A percentile compares a stretch with the other conserved stretches of the same genome.
Evolutionary conservation across 1,284 basidiomycete species (phyloP).

Genomic region (Cryptococcus sp.): DNA sequence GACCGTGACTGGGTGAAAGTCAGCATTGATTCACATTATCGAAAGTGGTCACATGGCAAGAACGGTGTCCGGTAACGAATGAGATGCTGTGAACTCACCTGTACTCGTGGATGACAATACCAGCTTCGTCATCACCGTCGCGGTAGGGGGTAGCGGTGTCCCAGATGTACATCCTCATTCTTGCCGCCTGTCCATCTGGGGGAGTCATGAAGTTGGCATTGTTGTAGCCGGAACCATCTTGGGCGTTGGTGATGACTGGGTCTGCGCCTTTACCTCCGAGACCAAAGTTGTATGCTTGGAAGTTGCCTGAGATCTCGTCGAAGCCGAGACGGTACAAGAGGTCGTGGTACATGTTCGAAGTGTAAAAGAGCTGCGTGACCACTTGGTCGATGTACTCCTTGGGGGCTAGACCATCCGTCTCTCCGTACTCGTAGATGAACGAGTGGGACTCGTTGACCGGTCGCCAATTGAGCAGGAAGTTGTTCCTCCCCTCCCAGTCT

Average conservation of each 20-base stretch:
- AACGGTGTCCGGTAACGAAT: not conserved
- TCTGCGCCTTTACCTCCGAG: slow-evolving; percentile 83
- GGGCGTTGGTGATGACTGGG: slow-evolving; percentile 90
- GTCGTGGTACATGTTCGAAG: slow-evolving; percentile 71
- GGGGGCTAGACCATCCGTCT: slow-evolving; percentile 53
- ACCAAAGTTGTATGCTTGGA: slow-evolving; percentile 95
- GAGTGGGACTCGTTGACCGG: slow-evolving; percentile 63
- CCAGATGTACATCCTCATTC: slow-evolving; percentile 98
- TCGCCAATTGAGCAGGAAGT: slow-evolving; percentile 75
- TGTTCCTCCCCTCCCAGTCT: slow-evolving; percentile 72
- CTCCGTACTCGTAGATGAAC: slow-evolving; percentile 73
- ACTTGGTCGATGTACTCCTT: slow-evolving; percentile 82
- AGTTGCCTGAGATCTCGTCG: slow-evolving; percentile 85
- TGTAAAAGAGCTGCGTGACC: slow-evolving; percentile 90
- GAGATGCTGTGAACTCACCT: slow-evolving; percentile 8
- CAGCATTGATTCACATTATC: not conserved
- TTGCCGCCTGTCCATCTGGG: slow-evolving; percentile 66
- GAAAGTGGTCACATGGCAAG: not conserved
- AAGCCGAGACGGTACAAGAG: slow-evolving; percentile 71
- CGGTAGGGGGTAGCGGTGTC: slow-evolving; percentile 83
- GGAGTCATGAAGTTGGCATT: slow-evolving; percentile 62
- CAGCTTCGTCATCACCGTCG: slow-evolving; percentile 92
- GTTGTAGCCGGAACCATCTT: slow-evolving; percentile 90
- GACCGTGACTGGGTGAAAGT: slow-evolving; percentile 65
- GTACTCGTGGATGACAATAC: slow-evolving; percentile 74